These are phyloP conservation scores for Candida bentonensis DNA, from an alignment of 805 yeast genomes.

Conservation along the genomic window DNA sequence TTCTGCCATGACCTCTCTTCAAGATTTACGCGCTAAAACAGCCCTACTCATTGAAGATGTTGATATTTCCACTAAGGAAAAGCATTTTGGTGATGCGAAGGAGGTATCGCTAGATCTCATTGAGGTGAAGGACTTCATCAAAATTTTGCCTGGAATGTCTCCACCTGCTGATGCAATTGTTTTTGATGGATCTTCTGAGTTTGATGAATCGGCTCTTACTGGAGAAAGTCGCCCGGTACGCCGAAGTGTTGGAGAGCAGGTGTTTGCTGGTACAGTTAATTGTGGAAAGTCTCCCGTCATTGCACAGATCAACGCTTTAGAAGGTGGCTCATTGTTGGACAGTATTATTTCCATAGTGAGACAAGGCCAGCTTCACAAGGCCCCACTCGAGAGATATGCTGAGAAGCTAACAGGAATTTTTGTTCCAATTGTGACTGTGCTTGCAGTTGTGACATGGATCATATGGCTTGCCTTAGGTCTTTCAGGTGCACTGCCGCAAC, in stretches of 20 bases:
- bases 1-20: slow-evolving; percentile 42
- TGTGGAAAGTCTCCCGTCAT: slow-evolving; percentile 39
- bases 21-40: slow-evolving; percentile 34
- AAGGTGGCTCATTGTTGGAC: slow-evolving; percentile 53
- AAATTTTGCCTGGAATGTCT: slow-evolving; percentile 24
- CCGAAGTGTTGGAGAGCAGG: slow-evolving; percentile 46
- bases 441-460: slow-evolving; percentile 53
- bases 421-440: slow-evolving; percentile 51
- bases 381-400: slow-evolving; percentile 61
- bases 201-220: slow-evolving; percentile 82
- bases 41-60: slow-evolving; percentile 31
- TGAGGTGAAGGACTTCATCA: slow-evolving; percentile 78
- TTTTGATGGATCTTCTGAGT: slow-evolving; percentile 57
- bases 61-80: slow-evolving; percentile 7
- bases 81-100: slow-evolving; percentile 6
- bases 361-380: slow-evolving; percentile 57
- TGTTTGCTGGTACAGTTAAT: slow-evolving; percentile 62
- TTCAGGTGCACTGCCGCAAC: slow-evolving; percentile 36
- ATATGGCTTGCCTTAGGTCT: slow-evolving; percentile 52
- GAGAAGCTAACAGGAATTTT: slow-evolving; percentile 56
- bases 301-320: slow-evolving; percentile 42
- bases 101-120: slow-evolving; percentile 26
- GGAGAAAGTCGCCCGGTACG: slow-evolving; percentile 62
- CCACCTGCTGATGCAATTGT: slow-evolving; percentile 70
- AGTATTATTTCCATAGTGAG: slow-evolving; percentile 58